A percentile compares a stretch with the other conserved stretches of the same genome.
These are phyloP conservation scores for Syzygium grande DNA, from an alignment of 345 rosid genomes.

Conservation along the genomic window DNA sequence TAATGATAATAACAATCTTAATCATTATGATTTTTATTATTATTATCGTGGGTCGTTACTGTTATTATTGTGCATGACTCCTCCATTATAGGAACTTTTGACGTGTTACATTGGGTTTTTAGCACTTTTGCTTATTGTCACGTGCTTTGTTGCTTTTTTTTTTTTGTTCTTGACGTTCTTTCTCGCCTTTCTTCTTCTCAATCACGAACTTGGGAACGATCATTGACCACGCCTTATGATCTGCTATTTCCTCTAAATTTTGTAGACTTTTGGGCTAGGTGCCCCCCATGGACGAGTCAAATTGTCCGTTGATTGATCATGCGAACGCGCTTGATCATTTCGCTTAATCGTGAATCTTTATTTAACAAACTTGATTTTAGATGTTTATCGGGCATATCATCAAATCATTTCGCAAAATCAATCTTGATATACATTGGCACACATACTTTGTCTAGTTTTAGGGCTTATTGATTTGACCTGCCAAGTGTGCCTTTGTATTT, in stretches of 20 bases:
- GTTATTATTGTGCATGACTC: neutral
- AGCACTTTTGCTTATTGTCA: neutral
- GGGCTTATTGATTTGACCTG: neutral
- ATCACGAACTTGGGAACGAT: neutral
- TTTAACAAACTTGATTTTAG: neutral
- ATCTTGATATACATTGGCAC: neutral
- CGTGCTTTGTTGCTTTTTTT: neutral
- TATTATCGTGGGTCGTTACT: neutral
- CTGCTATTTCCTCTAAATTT: neutral
- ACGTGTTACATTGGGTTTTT: neutral
- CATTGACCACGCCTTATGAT: neutral
- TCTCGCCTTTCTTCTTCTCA: neutral
- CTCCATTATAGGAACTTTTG: neutral
- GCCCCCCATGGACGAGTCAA: neutral
- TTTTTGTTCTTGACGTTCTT: neutral
- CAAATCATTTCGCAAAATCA: no score
- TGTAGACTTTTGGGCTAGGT: neutral
- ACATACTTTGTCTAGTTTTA: neutral
- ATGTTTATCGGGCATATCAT: neutral
- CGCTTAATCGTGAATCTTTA: neutral
- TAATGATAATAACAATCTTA: neutral
- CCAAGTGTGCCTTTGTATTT: neutral
- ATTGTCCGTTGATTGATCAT: neutral
- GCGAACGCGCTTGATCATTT: neutral
- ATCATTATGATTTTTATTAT: neutral